These are phyloP conservation scores for Scutellaria galericulata DNA, from an alignment of 257 asterid genomes.

Conservation along the genomic window DNA sequence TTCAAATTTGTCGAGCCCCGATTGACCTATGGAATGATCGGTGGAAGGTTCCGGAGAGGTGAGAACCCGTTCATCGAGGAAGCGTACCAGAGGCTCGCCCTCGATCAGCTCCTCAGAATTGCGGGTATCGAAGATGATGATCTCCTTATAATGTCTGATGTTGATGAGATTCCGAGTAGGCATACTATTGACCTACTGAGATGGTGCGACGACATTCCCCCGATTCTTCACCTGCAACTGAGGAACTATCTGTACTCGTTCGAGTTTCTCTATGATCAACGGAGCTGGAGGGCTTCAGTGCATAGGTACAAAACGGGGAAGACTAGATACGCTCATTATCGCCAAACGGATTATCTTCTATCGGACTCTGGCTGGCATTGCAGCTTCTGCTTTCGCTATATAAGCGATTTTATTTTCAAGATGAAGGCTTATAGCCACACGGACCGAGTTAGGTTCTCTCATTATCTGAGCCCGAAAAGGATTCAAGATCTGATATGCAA, in stretches of 20 bases:
- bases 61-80: conserved; percentile 75
- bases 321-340: conserved; percentile 65
- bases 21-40: conserved; percentile 57
- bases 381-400: conserved; percentile 69
- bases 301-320: conserved; percentile 55
- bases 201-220: conserved; percentile 74
- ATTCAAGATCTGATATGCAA: conserved; percentile 63
- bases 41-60: conserved; percentile 61
- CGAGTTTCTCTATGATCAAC: conserved; percentile 52
- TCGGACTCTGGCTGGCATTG: conserved; percentile 86
- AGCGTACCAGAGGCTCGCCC: conserved; percentile 67
- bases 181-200: conserved; percentile 62
- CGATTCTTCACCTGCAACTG: conserved; percentile 63
- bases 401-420: conserved; percentile 68
- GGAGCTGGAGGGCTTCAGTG: conserved; percentile 76
- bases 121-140: conserved; percentile 77
- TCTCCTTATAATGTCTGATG: conserved; percentile 74
- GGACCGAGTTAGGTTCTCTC: conserved; percentile 60
- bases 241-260: conserved; percentile 67
- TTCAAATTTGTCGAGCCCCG: conserved; percentile 64
- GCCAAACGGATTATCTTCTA: conserved; percentile 58
- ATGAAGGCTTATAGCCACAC: conserved; percentile 81
- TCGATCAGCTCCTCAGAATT: conserved; percentile 55
- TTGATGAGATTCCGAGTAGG: conserved; percentile 73
- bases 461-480: conserved; percentile 59